Evolutionary conservation across 83 land plant genomes (phyloP).

Genomic region (Isoetes engelmannii): DNA sequence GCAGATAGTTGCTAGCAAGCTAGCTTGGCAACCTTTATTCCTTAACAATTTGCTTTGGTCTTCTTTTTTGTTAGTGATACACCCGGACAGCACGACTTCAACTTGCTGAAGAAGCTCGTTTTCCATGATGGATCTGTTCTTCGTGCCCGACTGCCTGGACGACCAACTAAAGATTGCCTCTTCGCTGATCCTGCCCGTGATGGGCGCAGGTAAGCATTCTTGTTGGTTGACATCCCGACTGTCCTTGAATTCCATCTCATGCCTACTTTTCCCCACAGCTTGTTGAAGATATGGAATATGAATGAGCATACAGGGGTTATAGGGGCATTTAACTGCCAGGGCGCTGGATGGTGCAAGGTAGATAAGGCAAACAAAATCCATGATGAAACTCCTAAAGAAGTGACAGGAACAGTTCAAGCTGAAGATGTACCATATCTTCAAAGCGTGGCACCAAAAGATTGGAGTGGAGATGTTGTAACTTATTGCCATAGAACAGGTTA

Average conservation of each 20-base stretch:
- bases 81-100: constrained; percentile 60
- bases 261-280: neutral
- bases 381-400: neutral
- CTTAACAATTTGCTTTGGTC: constrained; percentile 3
- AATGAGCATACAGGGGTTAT: neutral
- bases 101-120: constrained; percentile 49
- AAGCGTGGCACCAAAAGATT: neutral
- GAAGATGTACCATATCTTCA: neutral
- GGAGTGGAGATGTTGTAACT: neutral
- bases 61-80: constrained; percentile 42
- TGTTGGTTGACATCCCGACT: neutral
- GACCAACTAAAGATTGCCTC: constrained; percentile 66
- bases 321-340: neutral
- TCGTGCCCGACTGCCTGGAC: constrained; percentile 61
- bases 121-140: constrained; percentile 59
- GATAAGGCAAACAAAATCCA: neutral
- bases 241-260: neutral
- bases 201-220: constrained; percentile 46
- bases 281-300: constrained; percentile 5
- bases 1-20: no score
- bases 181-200: constrained; percentile 70
- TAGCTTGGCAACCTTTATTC: no score
- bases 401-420: neutral
- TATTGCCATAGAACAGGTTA: neutral
- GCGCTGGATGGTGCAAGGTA: neutral